Base-by-base conservation (phyloP, 1,139 yeast species). In the Pneumocystis carinii region DNA sequence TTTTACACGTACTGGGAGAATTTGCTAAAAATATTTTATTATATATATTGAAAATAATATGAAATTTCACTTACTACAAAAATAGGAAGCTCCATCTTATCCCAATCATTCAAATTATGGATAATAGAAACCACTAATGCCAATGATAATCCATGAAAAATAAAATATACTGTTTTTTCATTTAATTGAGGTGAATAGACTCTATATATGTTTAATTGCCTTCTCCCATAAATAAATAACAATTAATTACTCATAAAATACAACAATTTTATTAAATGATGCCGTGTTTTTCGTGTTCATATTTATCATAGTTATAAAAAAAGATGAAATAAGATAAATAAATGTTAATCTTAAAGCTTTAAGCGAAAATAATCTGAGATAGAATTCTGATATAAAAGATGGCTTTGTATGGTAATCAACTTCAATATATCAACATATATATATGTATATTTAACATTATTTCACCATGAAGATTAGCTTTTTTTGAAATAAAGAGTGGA, bases 101-200 rank as follows among this genome's bases (percentile, higher is more conserved):
- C 87, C 68, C 83, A 77, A 71, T 86, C 90, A 66, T 80, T 77
- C 0, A 81, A 70, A 38, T 82, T 69, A 69, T 83, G 89, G 66
- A 81, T 81, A 1, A 78, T 67, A 4, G 85, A 72, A 70, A 86
- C 87, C 10, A 78, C 64, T 0, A 78, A 59, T 0, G 85, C 82
- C 17, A 76, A 67, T 42, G 76, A 71, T 7, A 78, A 69, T 1
- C 77, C 70, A 63, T 75, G 76, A 65, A 73, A 75, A 78, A 81
- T 80, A 69, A 75, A 79, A 70, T 78, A 85, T 3, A 84, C 78
- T 75, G 81, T 82, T 65, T 79, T 78, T 70, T 86, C 92, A 69
- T 85, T 86, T 63, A 84, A 71, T 62, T 79, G 77, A 0, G 87
- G 78, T 63, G 80, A 80, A 62, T 76, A 83, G 76, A 67, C 64